These are phyloP conservation scores for Gossypium stocksii DNA, from an alignment of 345 rosid species.

Conservation along the genomic window DNA sequence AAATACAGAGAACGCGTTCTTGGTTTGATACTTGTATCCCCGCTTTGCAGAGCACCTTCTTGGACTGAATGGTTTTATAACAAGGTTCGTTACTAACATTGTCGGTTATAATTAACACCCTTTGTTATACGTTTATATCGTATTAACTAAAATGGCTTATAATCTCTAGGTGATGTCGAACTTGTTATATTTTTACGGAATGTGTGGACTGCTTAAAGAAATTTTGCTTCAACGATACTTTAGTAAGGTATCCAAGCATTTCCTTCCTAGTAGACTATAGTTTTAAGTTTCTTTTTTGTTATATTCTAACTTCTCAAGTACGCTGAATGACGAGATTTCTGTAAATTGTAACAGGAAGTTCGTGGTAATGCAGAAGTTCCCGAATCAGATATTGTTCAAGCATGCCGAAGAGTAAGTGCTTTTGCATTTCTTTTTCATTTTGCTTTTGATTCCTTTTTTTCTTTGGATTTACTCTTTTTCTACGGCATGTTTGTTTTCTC, in stretches of 20 bases:
- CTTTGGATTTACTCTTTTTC: background rate
- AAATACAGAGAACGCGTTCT: conserved; percentile 83
- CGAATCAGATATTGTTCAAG: conserved; percentile 88
- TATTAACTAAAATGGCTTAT: conserved; percentile 1
- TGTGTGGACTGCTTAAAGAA: conserved; percentile 81
- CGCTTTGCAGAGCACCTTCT: conserved; percentile 85
- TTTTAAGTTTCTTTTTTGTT: conserved; percentile 4
- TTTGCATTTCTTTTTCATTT: conserved; percentile 5
- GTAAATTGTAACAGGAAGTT: conserved; percentile 58
- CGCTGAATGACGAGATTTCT: conserved; percentile 12
- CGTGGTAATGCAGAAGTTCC: conserved; percentile 75
- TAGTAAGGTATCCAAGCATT: conserved; percentile 65
- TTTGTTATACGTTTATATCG: background rate
- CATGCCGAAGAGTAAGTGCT: conserved; percentile 72
- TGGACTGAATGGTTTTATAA: conserved; percentile 96
- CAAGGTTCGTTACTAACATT: conserved; percentile 38
- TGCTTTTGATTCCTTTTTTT: background rate
- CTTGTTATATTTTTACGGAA: conserved; percentile 81
- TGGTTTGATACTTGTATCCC: conserved; percentile 91
- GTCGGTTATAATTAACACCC: background rate
- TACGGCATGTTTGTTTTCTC: conserved; percentile 16
- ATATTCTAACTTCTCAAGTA: background rate
- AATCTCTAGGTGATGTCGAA: conserved; percentile 55
- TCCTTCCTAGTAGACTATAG: conserved; percentile 1
- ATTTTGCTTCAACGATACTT: conserved; percentile 81